Evolutionary conservation across 805 yeast genomes (phyloP), one percentile per base, ranked within the genome.

Genomic region (Lipomyces yamadae): DNA sequence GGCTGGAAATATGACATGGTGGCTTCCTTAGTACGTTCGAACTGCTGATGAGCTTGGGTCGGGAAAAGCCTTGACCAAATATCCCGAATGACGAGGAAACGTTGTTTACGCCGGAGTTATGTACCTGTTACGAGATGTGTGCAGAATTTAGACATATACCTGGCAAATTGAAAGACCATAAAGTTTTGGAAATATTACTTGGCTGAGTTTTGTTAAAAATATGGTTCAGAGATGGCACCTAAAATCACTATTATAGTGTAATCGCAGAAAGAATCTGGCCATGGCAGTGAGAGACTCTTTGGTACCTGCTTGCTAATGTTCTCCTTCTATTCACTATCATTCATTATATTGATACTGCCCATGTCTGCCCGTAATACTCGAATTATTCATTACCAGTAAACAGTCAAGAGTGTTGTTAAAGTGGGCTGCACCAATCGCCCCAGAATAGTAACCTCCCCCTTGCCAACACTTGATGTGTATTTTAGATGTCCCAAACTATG

Each of bases 1-100:
- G 15, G 61, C 37, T 48, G 29, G 37, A 58, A 34, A 30, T 58
- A 53, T 13, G 60, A 35, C 48, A 35, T 35, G 33, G 18, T 32
- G 34, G 32, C 7, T 7, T 24, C 24, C 24, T 24, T 24, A 24
- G 1, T 24, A 24, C 24, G 24, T 7, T 42, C 48, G 48, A 42
- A 15, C 48, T n/a, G 24, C 3, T 24, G 24, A n/a, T n/a, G 48
- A 10, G 48, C 6, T 42, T 5, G 13, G 18, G 5, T 42, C 3
- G 18, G 48, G 48, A 42, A 15, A 15, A 42, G 10, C 15, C 24
- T 15, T 42, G 24, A 7, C 48, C 48, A 42, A 42, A 42, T 42
- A 42, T 42, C 6, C 48, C 10, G 48, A 8, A 7, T n/a, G 48
- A 42, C 48, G 48, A 7, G 7, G n/a, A 5, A 42, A n/a, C 48